Conservation (phyloP, 495 filamentous ascomycete species). For the Thozetella sp. region DNA sequence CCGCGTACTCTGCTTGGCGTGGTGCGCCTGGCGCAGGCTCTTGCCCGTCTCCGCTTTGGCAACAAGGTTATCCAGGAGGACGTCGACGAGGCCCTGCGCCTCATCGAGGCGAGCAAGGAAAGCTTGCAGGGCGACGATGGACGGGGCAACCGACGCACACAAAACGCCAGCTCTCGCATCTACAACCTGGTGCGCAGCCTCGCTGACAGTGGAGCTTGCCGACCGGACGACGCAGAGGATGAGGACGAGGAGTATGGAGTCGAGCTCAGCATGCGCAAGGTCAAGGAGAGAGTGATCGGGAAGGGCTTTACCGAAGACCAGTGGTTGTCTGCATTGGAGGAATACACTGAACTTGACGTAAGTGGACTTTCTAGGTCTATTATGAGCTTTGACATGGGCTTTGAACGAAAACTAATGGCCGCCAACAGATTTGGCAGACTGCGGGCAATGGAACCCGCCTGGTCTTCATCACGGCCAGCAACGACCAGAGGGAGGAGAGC, state of each 20-base stretch:
- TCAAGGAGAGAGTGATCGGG: conserved; percentile 86
- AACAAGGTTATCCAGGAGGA: conserved; percentile 84
- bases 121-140: conserved; percentile 72
- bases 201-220: conserved; percentile 71
- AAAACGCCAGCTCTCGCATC: conserved; percentile 85
- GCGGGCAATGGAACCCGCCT: conserved; percentile 81
- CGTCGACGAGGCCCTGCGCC: conserved; percentile 90
- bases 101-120: conserved; percentile 91
- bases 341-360: conserved; percentile 87
- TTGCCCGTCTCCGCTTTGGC: conserved; percentile 90
- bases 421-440: conserved; percentile 87
- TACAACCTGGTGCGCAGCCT: conserved; percentile 89
- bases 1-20: conserved; percentile 92
- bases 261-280: conserved; percentile 82
- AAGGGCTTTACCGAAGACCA: conserved; percentile 98
- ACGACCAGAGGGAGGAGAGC: conserved; percentile 34
- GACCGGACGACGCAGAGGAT: conserved; percentile 65
- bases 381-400: too few species aligned
- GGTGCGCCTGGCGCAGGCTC: conserved; percentile 88
- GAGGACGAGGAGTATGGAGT: conserved; percentile 49
- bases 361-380: conserved; percentile 42
- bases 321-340: conserved; percentile 79
- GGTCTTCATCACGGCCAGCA: conserved; percentile 64
- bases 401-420: conserved; percentile 24
- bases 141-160: conserved; percentile 57